Conservation (phyloP, 306 rosid species). For the Notholithocarpus densiflorus region DNA sequence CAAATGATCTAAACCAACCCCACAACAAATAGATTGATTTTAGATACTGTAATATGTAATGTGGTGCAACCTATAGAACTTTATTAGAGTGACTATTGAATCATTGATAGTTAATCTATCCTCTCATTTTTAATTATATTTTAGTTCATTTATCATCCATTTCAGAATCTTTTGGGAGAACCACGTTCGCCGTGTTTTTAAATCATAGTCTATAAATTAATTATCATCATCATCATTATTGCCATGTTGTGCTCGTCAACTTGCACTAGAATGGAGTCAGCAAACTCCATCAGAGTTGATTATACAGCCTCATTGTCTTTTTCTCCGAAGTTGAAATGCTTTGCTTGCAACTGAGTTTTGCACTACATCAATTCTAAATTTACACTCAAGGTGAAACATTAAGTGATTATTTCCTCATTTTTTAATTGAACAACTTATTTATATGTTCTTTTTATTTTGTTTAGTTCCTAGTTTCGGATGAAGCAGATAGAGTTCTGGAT, state of each 20-base stretch:
- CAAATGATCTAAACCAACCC: constrained; percentile 18
- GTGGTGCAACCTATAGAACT: neutral
- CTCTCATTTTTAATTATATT: too few species aligned
- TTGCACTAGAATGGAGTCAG: too few species aligned
- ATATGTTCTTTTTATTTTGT: constrained; percentile 1
- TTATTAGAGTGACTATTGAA: too few species aligned
- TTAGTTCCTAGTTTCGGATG: constrained; percentile 84
- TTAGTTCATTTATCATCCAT: too few species aligned
- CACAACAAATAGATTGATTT: neutral
- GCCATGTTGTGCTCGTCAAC: too few species aligned
- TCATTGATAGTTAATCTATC: too few species aligned
- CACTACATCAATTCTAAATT: neutral
- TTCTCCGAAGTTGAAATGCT: neutral
- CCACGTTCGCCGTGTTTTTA: too few species aligned
- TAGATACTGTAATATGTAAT: neutral
- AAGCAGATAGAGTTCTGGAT: constrained; percentile 86
- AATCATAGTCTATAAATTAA: too few species aligned
- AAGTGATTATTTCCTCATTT: neutral
- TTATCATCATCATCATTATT: too few species aligned
- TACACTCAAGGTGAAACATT: neutral
- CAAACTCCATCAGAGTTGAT: too few species aligned
- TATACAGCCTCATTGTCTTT: too few species aligned
- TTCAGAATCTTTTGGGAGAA: too few species aligned
- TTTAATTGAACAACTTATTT: neutral
- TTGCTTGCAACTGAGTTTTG: neutral